phyloP scores from a whole-genome alignment of 2,329 filamentous ascomycete species.

The Colletotrichum liriopes region DNA sequence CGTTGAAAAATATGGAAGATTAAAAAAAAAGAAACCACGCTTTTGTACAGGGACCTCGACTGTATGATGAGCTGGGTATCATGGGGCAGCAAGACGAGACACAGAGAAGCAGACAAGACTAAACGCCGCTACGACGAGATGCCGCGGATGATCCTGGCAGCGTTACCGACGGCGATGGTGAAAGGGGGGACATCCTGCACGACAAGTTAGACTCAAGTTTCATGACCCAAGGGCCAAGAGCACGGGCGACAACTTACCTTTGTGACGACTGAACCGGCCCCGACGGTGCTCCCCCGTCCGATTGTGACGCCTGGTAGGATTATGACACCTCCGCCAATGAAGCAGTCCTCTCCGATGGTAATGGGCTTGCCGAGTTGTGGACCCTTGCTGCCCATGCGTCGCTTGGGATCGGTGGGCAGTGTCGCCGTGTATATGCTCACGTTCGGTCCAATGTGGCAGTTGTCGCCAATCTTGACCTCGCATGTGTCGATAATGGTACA shows the following conservation, averaged over 20 bases:
- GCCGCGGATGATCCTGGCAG: constrained; percentile 70
- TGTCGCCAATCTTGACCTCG: constrained; percentile 84
- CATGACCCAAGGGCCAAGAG: neutral
- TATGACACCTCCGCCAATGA: constrained; percentile 83
- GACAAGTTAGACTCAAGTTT: constrained; percentile 43
- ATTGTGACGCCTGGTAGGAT: constrained; percentile 87
- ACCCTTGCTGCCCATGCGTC: constrained; percentile 81
- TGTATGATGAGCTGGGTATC: constrained; percentile 42
- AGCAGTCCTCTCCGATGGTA: constrained; percentile 87
- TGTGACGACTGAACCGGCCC: constrained; percentile 88
- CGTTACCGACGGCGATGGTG: constrained; percentile 80
- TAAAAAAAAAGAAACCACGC: constrained; percentile 13
- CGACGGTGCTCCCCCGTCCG: constrained; percentile 84
- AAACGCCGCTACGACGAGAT: constrained; percentile 43
- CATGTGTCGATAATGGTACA: constrained; percentile 92
- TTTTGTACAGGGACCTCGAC: constrained; percentile 36
- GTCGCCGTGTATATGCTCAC: constrained; percentile 88
- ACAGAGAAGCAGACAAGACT: neutral
- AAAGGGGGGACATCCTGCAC: constrained; percentile 75
- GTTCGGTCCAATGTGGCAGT: constrained; percentile 84
- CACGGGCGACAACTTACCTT: constrained; percentile 65
- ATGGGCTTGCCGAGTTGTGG: constrained; percentile 80
- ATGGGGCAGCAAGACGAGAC: constrained; percentile 34
- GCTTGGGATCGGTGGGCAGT: constrained; percentile 80
- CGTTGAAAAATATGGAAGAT: neutral